Conservation (phyloP, 1,284 basidiomycete species). For the Chalciporus sp. region DNA sequence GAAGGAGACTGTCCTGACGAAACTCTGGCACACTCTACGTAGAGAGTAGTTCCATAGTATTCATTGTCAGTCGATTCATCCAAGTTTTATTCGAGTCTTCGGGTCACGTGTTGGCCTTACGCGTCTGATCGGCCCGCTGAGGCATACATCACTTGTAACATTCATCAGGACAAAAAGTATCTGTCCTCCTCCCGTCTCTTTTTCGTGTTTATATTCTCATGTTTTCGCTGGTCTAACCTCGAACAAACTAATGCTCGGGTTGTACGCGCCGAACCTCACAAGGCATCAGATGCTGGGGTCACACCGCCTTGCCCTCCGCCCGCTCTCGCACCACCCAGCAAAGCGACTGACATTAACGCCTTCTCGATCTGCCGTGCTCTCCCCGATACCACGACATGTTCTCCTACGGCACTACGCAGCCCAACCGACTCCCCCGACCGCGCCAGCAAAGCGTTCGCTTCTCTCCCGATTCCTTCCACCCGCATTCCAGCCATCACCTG, state of each 20-base stretch:
- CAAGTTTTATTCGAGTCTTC: no score
- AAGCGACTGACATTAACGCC: background rate
- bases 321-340: background rate
- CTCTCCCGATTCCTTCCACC: conserved; percentile 42
- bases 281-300: conserved; percentile 8
- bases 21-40: background rate
- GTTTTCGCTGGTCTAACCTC: background rate
- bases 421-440: background rate
- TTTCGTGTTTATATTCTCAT: conserved; percentile 2
- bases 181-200: conserved; percentile 1
- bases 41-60: background rate
- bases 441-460: conserved; percentile 38
- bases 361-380: conserved; percentile 2
- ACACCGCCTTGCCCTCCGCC: conserved; percentile 3
- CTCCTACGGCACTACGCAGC: conserved; percentile 20
- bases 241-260: conserved; percentile 6
- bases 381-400: background rate
- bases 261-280: conserved; percentile 10
- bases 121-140: background rate
- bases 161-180: background rate
- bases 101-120: background rate
- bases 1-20: background rate
- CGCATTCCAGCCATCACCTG: conserved; percentile 34
- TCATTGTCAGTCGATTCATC: no score
- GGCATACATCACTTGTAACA: background rate